phyloP scores from a whole-genome alignment of 768 basidiomycete species.

The Collybia nuda region DNA sequence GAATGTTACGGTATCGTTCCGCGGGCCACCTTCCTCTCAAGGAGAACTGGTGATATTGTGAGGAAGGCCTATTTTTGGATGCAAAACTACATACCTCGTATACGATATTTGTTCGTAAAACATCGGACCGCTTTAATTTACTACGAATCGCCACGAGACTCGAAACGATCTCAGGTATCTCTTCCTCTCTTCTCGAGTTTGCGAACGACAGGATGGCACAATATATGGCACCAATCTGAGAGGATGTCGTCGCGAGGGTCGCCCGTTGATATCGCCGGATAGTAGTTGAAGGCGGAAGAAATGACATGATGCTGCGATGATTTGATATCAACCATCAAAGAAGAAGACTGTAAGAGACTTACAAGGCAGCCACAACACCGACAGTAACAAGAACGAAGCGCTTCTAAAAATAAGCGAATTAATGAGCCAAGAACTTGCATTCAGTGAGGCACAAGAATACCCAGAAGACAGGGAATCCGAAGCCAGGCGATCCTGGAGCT shows the following conservation, averaged over 20 bases:
- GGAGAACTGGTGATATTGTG: conserved; percentile 51
- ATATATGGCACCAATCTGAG: conserved; percentile 69
- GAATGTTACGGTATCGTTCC: conserved; percentile 68
- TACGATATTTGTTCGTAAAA: conserved; percentile 54
- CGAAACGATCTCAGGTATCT: conserved; percentile 55
- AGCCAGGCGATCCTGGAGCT: conserved; percentile 51
- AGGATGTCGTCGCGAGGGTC: conserved; percentile 64
- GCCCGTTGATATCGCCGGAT: conserved; percentile 73
- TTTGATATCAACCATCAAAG: not conserved
- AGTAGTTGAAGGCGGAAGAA: conserved; percentile 73
- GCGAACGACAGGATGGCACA: conserved; percentile 78
- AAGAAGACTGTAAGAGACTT: conserved; percentile 17
- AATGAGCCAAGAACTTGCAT: not conserved
- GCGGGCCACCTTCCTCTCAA: conserved; percentile 78
- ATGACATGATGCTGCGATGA: conserved; percentile 56
- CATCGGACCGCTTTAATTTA: conserved; percentile 65
- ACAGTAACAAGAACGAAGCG: conserved; percentile 69
- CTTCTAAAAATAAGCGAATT: conserved; percentile 32
- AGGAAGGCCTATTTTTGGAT: conserved; percentile 4
- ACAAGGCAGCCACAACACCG: conserved; percentile 82
- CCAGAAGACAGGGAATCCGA: conserved; percentile 73
- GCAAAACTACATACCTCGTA: conserved; percentile 52
- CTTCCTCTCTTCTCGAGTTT: conserved; percentile 49
- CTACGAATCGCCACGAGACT: conserved; percentile 72
- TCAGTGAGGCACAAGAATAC: conserved; percentile 26